Percentiles rank a stretch among this genome's conserved stretches.
These are phyloP conservation scores for Echinochloa phyllopogon DNA, from an alignment of 176 grass and related monocot genomes.

Conservation along the genomic window DNA sequence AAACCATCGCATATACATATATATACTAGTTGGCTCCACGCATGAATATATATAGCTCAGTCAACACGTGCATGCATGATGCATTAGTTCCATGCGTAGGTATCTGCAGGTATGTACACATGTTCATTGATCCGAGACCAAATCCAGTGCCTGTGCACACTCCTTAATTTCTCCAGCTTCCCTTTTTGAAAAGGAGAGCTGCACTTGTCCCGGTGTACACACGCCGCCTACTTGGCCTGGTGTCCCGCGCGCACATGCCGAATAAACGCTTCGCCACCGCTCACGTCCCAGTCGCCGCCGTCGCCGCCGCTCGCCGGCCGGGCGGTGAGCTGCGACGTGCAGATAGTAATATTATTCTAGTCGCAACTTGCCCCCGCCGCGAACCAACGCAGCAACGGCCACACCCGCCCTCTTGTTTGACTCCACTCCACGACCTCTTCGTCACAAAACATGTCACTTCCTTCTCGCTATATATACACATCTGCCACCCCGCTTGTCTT, in stretches of 20 bases:
- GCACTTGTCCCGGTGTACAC: not conserved
- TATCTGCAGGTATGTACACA: not conserved
- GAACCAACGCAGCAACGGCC: slow-evolving; percentile 47
- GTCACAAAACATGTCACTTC: slow-evolving; percentile 21
- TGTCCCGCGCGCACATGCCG: not conserved
- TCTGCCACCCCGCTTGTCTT: not conserved
- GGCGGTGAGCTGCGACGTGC: not conserved
- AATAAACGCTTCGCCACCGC: not conserved
- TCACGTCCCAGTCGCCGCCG: slow-evolving; percentile 17
- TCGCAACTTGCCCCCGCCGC: not conserved
- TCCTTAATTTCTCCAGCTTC: not conserved
- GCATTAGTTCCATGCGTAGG: not conserved
- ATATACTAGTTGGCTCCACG: not conserved
- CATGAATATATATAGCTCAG: not conserved
- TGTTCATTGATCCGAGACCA: not conserved
- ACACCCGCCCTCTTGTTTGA: slow-evolving; percentile 41
- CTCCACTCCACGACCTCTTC: not conserved
- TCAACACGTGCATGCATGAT: slow-evolving; percentile 12
- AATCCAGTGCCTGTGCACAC: not conserved
- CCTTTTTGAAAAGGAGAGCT: not conserved
- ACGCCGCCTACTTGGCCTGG: not conserved
- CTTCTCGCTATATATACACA: not conserved
- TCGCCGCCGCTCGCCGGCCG: not conserved
- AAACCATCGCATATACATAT: not conserved
- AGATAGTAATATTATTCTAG: not conserved